These are phyloP conservation scores for Quercus glauca DNA, from an alignment of 306 rosid species.

Conservation along the genomic window DNA sequence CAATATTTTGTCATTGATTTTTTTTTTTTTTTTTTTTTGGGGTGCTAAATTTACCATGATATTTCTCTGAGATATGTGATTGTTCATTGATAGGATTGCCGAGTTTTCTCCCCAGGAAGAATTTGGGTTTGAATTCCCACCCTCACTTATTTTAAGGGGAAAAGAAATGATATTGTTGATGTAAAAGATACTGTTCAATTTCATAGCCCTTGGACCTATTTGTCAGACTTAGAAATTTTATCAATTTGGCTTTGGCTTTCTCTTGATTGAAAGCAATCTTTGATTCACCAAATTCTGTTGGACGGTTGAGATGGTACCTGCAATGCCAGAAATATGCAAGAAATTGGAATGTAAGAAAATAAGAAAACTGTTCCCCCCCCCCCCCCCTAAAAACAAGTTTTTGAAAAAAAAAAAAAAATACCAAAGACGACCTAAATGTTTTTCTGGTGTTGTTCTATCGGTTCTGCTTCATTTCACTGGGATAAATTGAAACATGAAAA, in stretches of 20 bases:
- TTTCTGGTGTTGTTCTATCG: too few species aligned
- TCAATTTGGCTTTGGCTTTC: not conserved
- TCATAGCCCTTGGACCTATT: not conserved
- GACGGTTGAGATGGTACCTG: too few species aligned
- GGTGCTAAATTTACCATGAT: not conserved
- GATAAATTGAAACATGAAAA: too few species aligned
- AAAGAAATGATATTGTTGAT: not conserved
- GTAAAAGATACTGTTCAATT: not conserved
- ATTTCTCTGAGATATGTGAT: not conserved
- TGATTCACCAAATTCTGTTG: not conserved
- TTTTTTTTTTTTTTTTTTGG: too few species aligned
- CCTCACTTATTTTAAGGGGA: too few species aligned
- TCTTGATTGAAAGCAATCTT: not conserved
- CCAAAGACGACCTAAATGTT: too few species aligned
- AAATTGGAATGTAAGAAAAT: too few species aligned
- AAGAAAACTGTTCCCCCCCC: not conserved
- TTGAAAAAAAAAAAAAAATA: not conserved
- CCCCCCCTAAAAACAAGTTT: not conserved
- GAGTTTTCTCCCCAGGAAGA: too few species aligned
- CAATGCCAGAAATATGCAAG: too few species aligned
- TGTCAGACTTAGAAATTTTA: not conserved
- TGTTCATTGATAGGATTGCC: not conserved
- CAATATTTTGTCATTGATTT: not conserved
- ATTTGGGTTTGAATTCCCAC: too few species aligned
- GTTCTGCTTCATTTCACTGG: too few species aligned